Evolutionary conservation across 2,329 filamentous ascomycete species (phyloP), one percentile per base, ranked within the genome.

Genomic region (Talaromyces sp.): DNA sequence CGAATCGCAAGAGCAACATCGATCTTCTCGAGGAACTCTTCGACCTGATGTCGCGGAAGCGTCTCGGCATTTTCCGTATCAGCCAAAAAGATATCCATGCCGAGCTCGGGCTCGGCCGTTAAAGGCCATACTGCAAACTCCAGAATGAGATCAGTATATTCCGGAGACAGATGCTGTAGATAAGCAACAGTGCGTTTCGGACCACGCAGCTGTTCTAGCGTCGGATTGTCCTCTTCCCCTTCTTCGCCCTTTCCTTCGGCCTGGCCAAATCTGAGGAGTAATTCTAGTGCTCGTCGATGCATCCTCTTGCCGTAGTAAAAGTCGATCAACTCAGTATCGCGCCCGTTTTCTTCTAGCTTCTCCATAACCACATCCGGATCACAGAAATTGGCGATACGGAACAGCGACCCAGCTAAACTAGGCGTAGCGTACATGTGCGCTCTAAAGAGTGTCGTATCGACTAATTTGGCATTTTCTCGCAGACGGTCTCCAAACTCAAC

Each of bases 311-410:
- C 95, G 70, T 96, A 92, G 68, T 98, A 88, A 73, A 99, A 99
- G 74, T 98, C 93, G n/a, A 99, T 92, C 1, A 99, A 81, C 77
- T 98, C 93, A 58, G 89, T 93, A 76, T 96, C 97, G 35, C 93
- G 87, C 63, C 90, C 90, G 44, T 88, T 91, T 73, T 96, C 91
- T 64, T 96, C 87, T 4, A 99, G 81, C 69, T 92, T 92, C 75
- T 96, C 91, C 72, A 96, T 95, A 23, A 99, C 93, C 2, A 98
- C 95, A 33, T 91, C 89, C 0, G 95, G 93, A 69, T 99, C 93
- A 75, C 95, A 98, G 73, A 97, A 98, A 74, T 99, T 99, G 72
- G 93, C 89, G 58, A 98, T 91, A 25, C 95, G 92, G 79, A 99
- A 98, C 0, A 99, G 83, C 0, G 93, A 91, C 1, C 91, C 90